Conservation (phyloP, 148 eudicot species). For the Rhododendron vialii region DNA sequence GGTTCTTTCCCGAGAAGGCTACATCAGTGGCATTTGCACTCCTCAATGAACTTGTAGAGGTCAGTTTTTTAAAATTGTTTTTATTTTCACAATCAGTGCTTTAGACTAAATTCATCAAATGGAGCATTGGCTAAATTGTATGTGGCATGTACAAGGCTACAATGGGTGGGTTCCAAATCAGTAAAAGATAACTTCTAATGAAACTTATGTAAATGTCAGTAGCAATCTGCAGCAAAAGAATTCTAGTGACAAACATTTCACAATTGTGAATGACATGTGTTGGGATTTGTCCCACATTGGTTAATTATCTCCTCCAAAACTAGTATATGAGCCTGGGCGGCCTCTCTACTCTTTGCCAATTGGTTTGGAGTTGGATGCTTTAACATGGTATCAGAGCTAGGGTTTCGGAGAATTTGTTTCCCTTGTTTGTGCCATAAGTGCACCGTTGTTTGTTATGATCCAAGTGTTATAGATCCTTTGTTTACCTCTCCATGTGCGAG, state of each 20-base stretch:
- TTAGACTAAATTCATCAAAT: neutral
- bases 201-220: neutral
- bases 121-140: neutral
- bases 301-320: no score
- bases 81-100: neutral
- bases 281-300: no score
- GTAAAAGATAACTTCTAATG: neutral
- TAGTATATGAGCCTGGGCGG: no score
- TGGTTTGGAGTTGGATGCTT: no score
- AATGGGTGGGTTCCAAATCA: neutral
- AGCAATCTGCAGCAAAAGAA: neutral
- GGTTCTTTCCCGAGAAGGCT: constrained; percentile 61
- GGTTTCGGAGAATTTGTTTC: no score
- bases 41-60: constrained; percentile 60
- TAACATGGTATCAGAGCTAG: no score
- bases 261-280: neutral
- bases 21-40: constrained; percentile 52
- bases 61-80: constrained; percentile 16
- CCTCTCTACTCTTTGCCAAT: no score
- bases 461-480: no score
- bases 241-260: neutral
- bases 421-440: no score
- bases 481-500: no score
- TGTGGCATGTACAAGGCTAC: neutral
- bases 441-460: no score